Evolutionary conservation across 306 rosid species (phyloP), one percentile per base, ranked within the genome.

Genomic region (Parietaria judaica): DNA sequence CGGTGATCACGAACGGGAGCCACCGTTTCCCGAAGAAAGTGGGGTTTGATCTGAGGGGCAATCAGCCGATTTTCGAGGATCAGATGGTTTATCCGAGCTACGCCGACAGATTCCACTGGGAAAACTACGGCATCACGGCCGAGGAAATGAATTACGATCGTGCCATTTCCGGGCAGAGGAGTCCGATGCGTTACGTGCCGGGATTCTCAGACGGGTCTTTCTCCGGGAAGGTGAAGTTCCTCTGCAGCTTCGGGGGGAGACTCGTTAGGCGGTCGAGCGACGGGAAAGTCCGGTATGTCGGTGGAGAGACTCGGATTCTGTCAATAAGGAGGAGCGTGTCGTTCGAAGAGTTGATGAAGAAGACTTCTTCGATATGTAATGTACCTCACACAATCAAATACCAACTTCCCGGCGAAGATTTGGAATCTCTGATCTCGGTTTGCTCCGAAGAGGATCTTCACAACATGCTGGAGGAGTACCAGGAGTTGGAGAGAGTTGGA

Each of bases 331-430:
- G 70, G 72, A 69, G 74, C 75, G 71, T 80, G 56, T 65, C 71
- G 14, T 81, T 70, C 64, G 89, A 81, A 63, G 87, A 84, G 50
- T 83, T 94, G 65, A 76, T 64, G 67, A 70, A 60, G 64, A 94
- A 83, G 84, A 94, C 95, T 60, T 74, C 10, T 14, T 83, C 81
- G 58, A 83, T 83, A 68, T 88, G 85, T 69, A 79, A 74, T 72
- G 86, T 82, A 60, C 63, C 74, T 67, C 97, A 94, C 72, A 76
- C 79, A 0, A 88, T 88, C 71, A 94, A 86, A 74, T 94, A 94
- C 83, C 94, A 94, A 71, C 99, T 86, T 76, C 99, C 97, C 7
- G 90, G 99, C 10, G 99, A 88, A 79, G 99, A 94, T 65, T 89
- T 94, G 48, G 99, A 94, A 61, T 90, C 99, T 44, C 99, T 94